Percentiles rank a stretch among this genome's conserved stretches.
Evolutionary conservation across 805 yeast genomes (phyloP).

Genomic region (Barnettozyma vustinii): DNA sequence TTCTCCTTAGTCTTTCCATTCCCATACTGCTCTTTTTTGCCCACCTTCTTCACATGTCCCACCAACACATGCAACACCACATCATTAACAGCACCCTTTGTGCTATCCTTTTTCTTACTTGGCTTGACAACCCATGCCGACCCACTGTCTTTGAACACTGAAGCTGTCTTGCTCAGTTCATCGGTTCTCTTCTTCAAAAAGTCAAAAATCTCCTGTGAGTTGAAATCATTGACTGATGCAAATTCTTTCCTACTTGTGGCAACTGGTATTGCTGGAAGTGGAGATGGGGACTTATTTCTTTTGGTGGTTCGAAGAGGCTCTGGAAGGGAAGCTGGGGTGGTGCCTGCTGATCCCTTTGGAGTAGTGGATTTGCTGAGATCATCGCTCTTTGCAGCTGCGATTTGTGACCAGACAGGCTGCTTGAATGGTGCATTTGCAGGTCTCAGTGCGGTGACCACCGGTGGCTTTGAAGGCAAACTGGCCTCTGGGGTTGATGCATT

Average conservation of each 20-base stretch:
- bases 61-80: conserved; percentile 1
- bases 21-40: conserved; percentile 1
- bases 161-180: background rate
- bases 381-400: conserved; percentile 1
- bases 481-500: background rate
- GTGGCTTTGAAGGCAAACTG: conserved; percentile 8
- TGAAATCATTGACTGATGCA: conserved; percentile 4
- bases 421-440: background rate
- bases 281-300: background rate
- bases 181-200: conserved; percentile 1
- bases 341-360: background rate
- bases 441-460: background rate
- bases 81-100: conserved; percentile 1
- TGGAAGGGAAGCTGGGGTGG: background rate
- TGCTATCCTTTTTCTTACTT: background rate
- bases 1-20: background rate
- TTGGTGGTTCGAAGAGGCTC: background rate
- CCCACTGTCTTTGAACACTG: conserved; percentile 6
- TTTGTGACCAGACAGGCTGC: conserved; percentile 4
- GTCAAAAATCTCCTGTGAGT: conserved; percentile 1
- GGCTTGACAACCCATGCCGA: conserved; percentile 9
- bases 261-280: background rate
- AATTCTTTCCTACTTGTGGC: background rate
- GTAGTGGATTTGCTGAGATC: background rate
- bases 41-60: conserved; percentile 3